Conservation (phyloP, 2,329 filamentous ascomycete genomes). For the Aspergillus carbonarius region DNA sequence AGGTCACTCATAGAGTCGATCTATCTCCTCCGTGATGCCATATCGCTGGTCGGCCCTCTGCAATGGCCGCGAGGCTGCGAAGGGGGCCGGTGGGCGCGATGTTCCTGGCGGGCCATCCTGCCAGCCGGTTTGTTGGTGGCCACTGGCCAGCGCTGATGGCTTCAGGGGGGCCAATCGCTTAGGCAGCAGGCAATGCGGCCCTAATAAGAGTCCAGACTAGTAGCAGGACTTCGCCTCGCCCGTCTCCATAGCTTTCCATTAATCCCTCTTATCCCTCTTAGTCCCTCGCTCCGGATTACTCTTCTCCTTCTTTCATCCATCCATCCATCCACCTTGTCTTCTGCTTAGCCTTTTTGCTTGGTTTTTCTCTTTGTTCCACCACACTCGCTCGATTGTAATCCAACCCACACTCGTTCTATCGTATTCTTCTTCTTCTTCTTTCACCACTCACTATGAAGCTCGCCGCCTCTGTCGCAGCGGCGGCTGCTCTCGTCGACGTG, state of each 20-base stretch:
- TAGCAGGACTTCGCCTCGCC: background rate
- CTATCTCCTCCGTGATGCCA: background rate
- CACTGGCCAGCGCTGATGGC: background rate
- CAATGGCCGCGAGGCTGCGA: background rate
- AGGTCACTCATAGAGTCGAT: background rate
- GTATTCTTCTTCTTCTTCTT: background rate
- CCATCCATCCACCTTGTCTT: background rate
- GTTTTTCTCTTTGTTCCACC: background rate
- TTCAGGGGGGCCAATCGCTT: background rate
- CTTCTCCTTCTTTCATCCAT: background rate
- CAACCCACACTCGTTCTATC: background rate
- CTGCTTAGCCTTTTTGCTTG: background rate
- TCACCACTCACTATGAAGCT: slow-evolving; percentile 50
- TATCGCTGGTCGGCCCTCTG: background rate
- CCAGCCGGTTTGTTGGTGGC: background rate
- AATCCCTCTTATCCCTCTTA: background rate
- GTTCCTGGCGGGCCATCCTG: too few relatives aligned
- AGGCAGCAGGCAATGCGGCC: background rate
- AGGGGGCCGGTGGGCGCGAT: background rate
- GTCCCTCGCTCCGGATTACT: background rate
- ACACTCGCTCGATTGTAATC: background rate
- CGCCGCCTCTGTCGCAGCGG: slow-evolving; percentile 48
- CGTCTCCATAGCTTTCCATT: background rate
- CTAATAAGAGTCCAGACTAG: slow-evolving; percentile 1
- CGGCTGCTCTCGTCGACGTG: slow-evolving; percentile 47